Percentiles rank a stretch among this genome's conserved stretches.
phyloP scores from a whole-genome alignment of 2,329 filamentous ascomycete species.

The Aspergillus fructus region DNA sequence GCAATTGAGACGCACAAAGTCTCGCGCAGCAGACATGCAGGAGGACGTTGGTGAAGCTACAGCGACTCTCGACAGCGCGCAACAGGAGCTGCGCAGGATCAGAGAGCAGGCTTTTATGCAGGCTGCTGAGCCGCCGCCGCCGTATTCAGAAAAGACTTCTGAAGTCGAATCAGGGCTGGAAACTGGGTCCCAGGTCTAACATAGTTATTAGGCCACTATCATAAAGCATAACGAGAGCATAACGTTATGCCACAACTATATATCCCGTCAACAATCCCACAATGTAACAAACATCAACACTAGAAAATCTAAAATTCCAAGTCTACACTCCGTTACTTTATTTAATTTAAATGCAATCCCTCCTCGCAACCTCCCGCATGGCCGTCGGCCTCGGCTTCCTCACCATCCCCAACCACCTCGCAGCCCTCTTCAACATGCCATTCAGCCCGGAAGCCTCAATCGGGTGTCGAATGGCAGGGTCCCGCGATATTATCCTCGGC shows the following conservation, averaged over 20 bases:
- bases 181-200: no score
- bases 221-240: no score
- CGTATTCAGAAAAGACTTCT: not conserved
- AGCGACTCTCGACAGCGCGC: not conserved
- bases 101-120: constrained; percentile 3
- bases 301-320: no score
- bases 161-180: no score
- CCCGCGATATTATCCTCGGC: not conserved
- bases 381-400: not conserved
- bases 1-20: not conserved
- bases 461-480: not conserved
- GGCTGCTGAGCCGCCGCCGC: constrained; percentile 5
- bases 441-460: not conserved
- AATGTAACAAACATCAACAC: no score
- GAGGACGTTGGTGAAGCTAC: not conserved
- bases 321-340: no score
- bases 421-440: not conserved
- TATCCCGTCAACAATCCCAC: no score
- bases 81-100: not conserved
- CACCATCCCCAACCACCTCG: not conserved
- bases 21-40: not conserved
- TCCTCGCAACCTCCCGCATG: not conserved
- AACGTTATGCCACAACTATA: no score
- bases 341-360: not conserved
- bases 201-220: no score